phyloP scores from a whole-genome alignment of 2,329 filamentous ascomycete genomes.

The Talaromyces sp. region DNA sequence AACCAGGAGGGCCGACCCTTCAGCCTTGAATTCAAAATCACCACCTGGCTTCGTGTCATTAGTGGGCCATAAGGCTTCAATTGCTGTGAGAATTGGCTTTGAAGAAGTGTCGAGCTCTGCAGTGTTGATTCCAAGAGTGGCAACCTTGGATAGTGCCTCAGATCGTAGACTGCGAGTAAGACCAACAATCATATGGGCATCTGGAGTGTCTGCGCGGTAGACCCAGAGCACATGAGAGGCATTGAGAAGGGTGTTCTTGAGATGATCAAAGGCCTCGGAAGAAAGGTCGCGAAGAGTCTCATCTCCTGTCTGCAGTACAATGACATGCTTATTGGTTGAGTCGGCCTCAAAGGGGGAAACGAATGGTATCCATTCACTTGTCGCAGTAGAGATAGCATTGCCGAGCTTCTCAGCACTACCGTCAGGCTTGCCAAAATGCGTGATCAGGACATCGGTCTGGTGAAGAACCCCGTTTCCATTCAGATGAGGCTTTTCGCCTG shows the following conservation, averaged over 20 bases:
- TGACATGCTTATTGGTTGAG: slow-evolving; percentile 17
- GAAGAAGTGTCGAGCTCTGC: slow-evolving; percentile 16
- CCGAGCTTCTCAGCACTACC: slow-evolving; percentile 14
- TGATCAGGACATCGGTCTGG: slow-evolving; percentile 17
- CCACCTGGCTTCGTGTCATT: slow-evolving; percentile 11
- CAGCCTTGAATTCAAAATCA: slow-evolving; percentile 27
- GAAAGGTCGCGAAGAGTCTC: slow-evolving; percentile 20
- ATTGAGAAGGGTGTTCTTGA: slow-evolving; percentile 23
- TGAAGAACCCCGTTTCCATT: slow-evolving; percentile 16
- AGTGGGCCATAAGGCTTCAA: slow-evolving; percentile 22
- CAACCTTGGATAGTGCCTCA: slow-evolving; percentile 26
- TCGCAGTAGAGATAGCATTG: slow-evolving; percentile 2
- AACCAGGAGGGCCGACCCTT: slow-evolving; percentile 22
- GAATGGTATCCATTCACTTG: slow-evolving; percentile 12
- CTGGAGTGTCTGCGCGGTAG: slow-evolving; percentile 23
- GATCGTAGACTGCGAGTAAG: slow-evolving; percentile 29
- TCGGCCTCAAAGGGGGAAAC: slow-evolving; percentile 10
- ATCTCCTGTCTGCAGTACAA: slow-evolving; percentile 22
- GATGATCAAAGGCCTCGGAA: slow-evolving; percentile 9
- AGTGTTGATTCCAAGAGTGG: slow-evolving; percentile 25
- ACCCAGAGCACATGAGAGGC: slow-evolving; percentile 29
- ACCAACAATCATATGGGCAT: slow-evolving; percentile 33
- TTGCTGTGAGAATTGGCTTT: slow-evolving; percentile 13
- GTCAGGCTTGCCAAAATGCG: slow-evolving; percentile 17
- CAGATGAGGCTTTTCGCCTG: slow-evolving; percentile 1